phyloP scores from a whole-genome alignment of 2,329 filamentous ascomycete species.

The Purpureocillium lavendulum region DNA sequence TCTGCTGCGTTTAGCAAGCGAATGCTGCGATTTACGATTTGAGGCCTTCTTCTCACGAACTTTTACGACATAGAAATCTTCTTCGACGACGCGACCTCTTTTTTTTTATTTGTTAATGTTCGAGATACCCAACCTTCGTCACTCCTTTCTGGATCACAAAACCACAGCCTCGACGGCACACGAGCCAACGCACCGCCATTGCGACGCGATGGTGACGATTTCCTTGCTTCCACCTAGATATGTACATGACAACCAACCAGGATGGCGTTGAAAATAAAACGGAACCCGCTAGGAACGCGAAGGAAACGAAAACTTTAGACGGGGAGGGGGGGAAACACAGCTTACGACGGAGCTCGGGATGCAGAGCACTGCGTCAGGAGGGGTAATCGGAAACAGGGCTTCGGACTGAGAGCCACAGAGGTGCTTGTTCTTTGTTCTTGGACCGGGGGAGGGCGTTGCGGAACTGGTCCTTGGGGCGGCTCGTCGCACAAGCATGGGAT shows the following conservation, averaged over 20 bases:
- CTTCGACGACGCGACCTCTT: conserved; percentile 8
- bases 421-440: too few relatives aligned
- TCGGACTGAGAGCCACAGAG: background rate
- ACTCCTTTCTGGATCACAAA: conserved; percentile 10
- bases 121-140: conserved; percentile 19
- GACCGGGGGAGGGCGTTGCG: background rate
- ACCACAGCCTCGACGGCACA: background rate
- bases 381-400: background rate
- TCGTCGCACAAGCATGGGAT: too few relatives aligned
- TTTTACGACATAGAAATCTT: conserved; percentile 2
- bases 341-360: background rate
- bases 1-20: background rate
- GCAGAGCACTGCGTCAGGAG: background rate
- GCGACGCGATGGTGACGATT: background rate
- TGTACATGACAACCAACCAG: background rate
- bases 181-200: too few relatives aligned
- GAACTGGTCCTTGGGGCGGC: background rate
- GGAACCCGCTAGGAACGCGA: background rate
- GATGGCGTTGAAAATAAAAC: conserved; percentile 1
- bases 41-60: background rate
- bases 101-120: conserved; percentile 7
- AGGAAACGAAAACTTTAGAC: conserved; percentile 1
- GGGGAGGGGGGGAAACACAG: background rate
- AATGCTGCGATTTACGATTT: background rate
- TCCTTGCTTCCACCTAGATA: conserved; percentile 4